phyloP scores from a whole-genome alignment of 495 filamentous ascomycete genomes.

The Neurospora sp. region DNA sequence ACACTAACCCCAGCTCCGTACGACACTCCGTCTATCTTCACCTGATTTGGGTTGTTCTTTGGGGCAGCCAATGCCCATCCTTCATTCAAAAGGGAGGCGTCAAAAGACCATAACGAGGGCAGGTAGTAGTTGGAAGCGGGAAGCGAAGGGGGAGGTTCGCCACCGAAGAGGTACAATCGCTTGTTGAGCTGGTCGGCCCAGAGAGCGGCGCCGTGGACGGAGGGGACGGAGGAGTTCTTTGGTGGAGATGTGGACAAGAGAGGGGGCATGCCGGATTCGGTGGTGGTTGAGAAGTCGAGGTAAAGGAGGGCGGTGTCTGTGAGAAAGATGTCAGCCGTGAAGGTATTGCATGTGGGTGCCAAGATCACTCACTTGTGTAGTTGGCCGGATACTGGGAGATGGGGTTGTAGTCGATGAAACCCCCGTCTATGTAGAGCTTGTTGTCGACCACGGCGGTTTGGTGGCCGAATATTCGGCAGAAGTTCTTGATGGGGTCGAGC shows the following conservation, averaged over 20 bases:
- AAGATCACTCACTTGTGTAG: constrained; percentile 33
- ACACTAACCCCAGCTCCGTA: constrained; percentile 17
- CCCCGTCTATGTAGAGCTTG: constrained; percentile 45
- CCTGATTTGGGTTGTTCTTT: background rate
- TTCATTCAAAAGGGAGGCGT: too few species aligned
- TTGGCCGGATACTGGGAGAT: constrained; percentile 34
- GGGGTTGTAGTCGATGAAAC: constrained; percentile 36
- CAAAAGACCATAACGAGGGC: constrained; percentile 33
- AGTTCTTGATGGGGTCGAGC: constrained; percentile 33
- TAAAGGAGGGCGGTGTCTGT: constrained; percentile 36
- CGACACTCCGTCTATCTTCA: constrained; percentile 5
- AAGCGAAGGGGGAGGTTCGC: constrained; percentile 18
- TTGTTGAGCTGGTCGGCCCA: constrained; percentile 46
- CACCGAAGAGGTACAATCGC: constrained; percentile 42
- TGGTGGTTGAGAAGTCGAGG: constrained; percentile 33
- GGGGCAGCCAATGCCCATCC: constrained; percentile 1
- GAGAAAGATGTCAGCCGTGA: background rate
- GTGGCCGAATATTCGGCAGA: constrained; percentile 41
- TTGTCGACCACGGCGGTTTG: constrained; percentile 41
- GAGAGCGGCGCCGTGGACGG: constrained; percentile 33
- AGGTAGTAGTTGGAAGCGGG: constrained; percentile 7
- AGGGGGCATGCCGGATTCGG: constrained; percentile 35
- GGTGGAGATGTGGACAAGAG: constrained; percentile 35
- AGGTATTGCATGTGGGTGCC: background rate
- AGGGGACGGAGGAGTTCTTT: constrained; percentile 37